phyloP scores from a whole-genome alignment of 106 monocot species.

The Narthecium ossifragum region DNA sequence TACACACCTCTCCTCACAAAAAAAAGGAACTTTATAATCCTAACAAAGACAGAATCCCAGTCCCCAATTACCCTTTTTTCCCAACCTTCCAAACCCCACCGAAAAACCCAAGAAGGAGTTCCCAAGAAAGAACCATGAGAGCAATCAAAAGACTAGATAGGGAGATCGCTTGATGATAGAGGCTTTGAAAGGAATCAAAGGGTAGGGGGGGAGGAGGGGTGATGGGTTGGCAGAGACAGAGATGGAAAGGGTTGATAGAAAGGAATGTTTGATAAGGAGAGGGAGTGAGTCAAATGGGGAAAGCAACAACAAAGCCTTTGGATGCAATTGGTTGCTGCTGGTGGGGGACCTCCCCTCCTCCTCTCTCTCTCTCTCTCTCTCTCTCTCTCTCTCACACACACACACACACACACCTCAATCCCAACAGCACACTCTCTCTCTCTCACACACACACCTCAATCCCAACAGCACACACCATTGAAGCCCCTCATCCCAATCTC shows the following conservation, averaged over 20 bases:
- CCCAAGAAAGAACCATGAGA: no score
- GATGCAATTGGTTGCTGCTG: no score
- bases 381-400: not conserved
- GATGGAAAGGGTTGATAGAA: slow-evolving; percentile 13
- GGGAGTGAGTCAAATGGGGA: slow-evolving; percentile 5
- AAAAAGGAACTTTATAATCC: not conserved
- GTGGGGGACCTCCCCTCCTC: no score
- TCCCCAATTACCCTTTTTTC: no score
- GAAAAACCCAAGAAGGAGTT: no score
- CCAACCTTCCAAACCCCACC: no score
- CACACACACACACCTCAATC: no score
- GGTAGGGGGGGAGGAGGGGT: no score
- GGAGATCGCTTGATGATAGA: not conserved
- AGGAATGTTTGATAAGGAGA: slow-evolving; percentile 4
- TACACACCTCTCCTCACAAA: not conserved
- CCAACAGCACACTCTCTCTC: not conserved
- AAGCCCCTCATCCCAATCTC: no score
- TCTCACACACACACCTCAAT: not conserved
- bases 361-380: not conserved
- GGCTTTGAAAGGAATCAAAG: slow-evolving; percentile 14
- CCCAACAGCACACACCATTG: not conserved
- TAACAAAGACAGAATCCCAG: not conserved
- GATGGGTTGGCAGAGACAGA: slow-evolving; percentile 9
- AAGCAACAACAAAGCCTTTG: not conserved
- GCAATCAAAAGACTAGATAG: not conserved